These are phyloP conservation scores for Obba rivulosa DNA, from an alignment of 768 basidiomycete species.

Conservation along the genomic window DNA sequence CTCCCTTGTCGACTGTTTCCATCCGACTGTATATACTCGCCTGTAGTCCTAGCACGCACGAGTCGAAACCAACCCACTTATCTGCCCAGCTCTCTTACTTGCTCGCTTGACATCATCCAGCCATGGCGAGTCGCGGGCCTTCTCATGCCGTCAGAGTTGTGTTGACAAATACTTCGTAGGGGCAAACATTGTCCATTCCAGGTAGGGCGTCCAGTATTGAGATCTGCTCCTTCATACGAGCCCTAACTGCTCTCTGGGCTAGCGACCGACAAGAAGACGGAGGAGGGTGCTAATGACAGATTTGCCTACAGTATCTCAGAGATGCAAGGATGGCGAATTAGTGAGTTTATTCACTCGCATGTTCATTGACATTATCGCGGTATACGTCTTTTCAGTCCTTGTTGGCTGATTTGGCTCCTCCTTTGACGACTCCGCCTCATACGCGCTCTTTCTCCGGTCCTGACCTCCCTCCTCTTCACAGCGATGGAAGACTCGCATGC, in stretches of 20 bases:
- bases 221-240: background rate
- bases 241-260: constrained; percentile 4
- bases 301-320: constrained; percentile 79
- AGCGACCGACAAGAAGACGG: constrained; percentile 83
- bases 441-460: constrained; percentile 6
- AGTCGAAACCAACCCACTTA: background rate
- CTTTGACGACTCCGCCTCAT: background rate
- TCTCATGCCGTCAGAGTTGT: background rate
- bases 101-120: constrained; percentile 2
- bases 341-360: constrained; percentile 47
- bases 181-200: constrained; percentile 25
- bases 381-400: constrained; percentile 1
- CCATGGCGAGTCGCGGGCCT: constrained; percentile 16
- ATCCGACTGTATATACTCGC: background rate
- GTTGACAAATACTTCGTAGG: constrained; percentile 14
- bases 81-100: background rate
- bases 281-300: constrained; percentile 63
- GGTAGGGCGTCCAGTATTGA: constrained; percentile 6
- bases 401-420: background rate
- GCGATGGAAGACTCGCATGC: constrained; percentile 98
- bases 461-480: constrained; percentile 29
- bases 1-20: background rate
- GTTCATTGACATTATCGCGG: constrained; percentile 1
- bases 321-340: constrained; percentile 99
- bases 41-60: background rate